A percentile compares a stretch with the other conserved stretches of the same genome.
Conservation (phyloP, 768 basidiomycete species). For the Asterophora parasitica region DNA sequence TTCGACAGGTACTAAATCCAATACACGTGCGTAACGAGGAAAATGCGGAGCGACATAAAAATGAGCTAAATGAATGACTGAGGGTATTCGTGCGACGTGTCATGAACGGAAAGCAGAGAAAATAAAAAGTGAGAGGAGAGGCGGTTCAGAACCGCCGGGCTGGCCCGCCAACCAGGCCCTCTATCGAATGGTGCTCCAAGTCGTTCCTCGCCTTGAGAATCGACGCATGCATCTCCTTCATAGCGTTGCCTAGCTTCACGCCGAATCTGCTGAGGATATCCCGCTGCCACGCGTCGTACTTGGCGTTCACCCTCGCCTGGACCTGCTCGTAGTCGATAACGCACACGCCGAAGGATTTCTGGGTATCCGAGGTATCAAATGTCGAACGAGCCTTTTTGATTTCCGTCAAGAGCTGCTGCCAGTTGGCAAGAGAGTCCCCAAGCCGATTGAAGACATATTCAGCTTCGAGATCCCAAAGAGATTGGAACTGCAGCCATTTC, state of each 20-base stretch:
- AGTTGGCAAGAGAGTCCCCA: conserved; percentile 87
- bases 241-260: conserved; percentile 84
- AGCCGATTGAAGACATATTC: conserved; percentile 95
- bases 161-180: conserved; percentile 66
- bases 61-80: conserved; percentile 14
- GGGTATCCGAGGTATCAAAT: conserved; percentile 94
- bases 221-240: conserved; percentile 96
- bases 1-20: conserved; percentile 10
- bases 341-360: conserved; percentile 88
- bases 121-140: conserved; percentile 1
- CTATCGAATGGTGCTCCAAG: conserved; percentile 94
- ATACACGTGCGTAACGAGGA: conserved; percentile 13
- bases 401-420: conserved; percentile 94
- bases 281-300: conserved; percentile 97
- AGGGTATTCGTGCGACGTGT: conserved; percentile 10
- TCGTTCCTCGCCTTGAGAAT: conserved; percentile 94
- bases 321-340: conserved; percentile 98
- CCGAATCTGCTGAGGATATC: conserved; percentile 93
- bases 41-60: conserved; percentile 5
- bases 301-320: conserved; percentile 94
- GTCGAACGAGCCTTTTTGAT: conserved; percentile 96
- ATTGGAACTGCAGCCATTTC: conserved; percentile 99
- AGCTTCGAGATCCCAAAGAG: conserved; percentile 95
- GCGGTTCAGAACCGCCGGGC: conserved; percentile 44
- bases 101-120: neutral